Conservation (phyloP, 345 rosid genomes). For the Brassica juncea region DNA sequence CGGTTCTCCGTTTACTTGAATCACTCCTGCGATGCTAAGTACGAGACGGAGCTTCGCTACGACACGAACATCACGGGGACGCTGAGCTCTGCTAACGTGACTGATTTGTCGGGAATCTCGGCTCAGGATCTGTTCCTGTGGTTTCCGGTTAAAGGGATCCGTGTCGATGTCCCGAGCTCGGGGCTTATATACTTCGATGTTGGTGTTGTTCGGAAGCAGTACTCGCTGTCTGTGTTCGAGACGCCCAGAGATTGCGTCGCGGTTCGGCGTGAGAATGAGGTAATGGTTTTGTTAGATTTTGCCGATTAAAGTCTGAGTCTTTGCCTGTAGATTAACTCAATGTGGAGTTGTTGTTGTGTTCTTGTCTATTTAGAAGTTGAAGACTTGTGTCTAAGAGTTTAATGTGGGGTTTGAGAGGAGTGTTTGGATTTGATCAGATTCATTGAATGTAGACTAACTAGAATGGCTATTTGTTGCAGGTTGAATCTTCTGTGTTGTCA, state of each 20-base stretch:
- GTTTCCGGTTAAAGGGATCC: conserved; percentile 83
- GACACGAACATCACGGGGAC: conserved; percentile 72
- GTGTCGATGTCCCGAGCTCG: conserved; percentile 84
- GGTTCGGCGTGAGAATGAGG: conserved; percentile 29
- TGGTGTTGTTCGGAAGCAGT: conserved; percentile 82
- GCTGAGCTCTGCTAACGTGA: conserved; percentile 59
- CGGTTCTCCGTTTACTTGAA: conserved; percentile 70
- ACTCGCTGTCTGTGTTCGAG: conserved; percentile 81
- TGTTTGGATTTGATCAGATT: conserved; percentile 9
- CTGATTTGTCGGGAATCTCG: conserved; percentile 65
- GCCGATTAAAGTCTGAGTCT: not conserved
- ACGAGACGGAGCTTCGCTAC: conserved; percentile 82
- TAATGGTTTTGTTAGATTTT: conserved; percentile 3
- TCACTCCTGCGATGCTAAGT: conserved; percentile 83
- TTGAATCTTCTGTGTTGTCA: conserved; percentile 6
- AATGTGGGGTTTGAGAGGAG: not conserved
- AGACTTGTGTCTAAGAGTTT: not conserved
- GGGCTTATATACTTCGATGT: conserved; percentile 90
- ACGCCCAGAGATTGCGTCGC: conserved; percentile 75
- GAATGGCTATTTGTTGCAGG: conserved; percentile 15
- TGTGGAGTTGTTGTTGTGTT: not conserved
- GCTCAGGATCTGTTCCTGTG: conserved; percentile 87
- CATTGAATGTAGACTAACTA: not conserved
- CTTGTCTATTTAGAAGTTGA: not conserved
- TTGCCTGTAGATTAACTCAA: not conserved